phyloP scores from a whole-genome alignment of 1,284 basidiomycete genomes.

The Tetrapyrgos nigripes region DNA sequence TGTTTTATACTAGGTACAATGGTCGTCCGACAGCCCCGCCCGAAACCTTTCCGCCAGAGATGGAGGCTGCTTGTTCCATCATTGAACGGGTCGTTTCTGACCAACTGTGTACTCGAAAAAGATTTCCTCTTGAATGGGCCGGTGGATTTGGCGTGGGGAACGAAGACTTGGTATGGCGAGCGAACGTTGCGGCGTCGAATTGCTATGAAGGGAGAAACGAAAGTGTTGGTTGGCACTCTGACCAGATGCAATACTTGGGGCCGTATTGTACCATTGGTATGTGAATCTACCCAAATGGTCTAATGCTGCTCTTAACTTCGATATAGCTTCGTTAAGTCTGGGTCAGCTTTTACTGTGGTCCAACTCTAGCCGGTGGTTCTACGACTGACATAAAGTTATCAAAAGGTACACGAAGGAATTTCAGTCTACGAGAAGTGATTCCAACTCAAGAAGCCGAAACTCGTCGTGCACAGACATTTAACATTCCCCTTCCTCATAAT shows the following conservation, averaged over 20 bases:
- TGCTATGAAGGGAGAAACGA: slow-evolving; percentile 88
- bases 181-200: slow-evolving; percentile 92
- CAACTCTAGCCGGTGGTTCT: slow-evolving; percentile 7
- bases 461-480: slow-evolving; percentile 78
- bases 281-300: background rate
- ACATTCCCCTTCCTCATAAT: slow-evolving; percentile 86
- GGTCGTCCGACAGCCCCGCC: slow-evolving; percentile 67
- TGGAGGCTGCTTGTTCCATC: slow-evolving; percentile 82
- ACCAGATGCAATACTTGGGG: slow-evolving; percentile 81
- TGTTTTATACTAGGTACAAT: slow-evolving; percentile 70
- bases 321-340: slow-evolving; percentile 82
- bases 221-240: slow-evolving; percentile 88
- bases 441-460: slow-evolving; percentile 60
- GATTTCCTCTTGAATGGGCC: slow-evolving; percentile 79
- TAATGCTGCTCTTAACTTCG: slow-evolving; percentile 64
- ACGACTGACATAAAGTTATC: background rate
- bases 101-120: slow-evolving; percentile 66
- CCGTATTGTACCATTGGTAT: slow-evolving; percentile 84
- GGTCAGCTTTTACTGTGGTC: slow-evolving; percentile 59
- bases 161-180: slow-evolving; percentile 66
- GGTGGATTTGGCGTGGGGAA: slow-evolving; percentile 28
- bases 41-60: slow-evolving; percentile 65
- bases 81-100: slow-evolving; percentile 82
- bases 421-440: slow-evolving; percentile 80
- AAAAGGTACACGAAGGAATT: slow-evolving; percentile 74